A percentile compares a stretch with the other conserved stretches of the same genome.
phyloP scores from a whole-genome alignment of 2,329 filamentous ascomycete species.

The Trichoderma breve region DNA sequence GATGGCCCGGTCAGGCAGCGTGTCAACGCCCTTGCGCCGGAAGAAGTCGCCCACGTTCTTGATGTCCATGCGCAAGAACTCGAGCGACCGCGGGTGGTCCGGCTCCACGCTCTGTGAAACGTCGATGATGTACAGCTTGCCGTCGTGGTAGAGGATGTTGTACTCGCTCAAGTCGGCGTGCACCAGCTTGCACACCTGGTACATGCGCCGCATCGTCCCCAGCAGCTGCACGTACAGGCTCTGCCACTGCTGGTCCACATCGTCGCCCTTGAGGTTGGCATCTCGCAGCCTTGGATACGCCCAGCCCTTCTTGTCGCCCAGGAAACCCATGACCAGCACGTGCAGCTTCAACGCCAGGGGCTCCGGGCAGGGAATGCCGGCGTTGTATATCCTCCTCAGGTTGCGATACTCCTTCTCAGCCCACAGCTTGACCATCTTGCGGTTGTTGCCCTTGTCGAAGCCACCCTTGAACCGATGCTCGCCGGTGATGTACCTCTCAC shows the following conservation, averaged over 20 bases:
- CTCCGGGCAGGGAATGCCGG: slow-evolving; percentile 87
- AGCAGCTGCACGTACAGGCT: slow-evolving; percentile 79
- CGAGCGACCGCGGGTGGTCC: slow-evolving; percentile 86
- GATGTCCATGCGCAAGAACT: slow-evolving; percentile 97
- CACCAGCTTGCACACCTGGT: slow-evolving; percentile 86
- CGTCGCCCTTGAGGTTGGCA: slow-evolving; percentile 68
- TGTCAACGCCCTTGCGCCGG: slow-evolving; percentile 77
- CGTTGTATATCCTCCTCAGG: slow-evolving; percentile 75
- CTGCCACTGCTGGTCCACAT: slow-evolving; percentile 70
- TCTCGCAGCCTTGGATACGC: slow-evolving; percentile 88
- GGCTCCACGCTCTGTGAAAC: slow-evolving; percentile 97
- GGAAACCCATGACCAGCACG: slow-evolving; percentile 90
- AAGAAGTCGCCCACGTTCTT: slow-evolving; percentile 97
- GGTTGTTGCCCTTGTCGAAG: slow-evolving; percentile 91
- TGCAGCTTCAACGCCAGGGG: slow-evolving; percentile 88
- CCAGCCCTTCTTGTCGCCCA: slow-evolving; percentile 83
- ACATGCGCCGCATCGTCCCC: slow-evolving; percentile 87
- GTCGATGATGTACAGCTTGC: slow-evolving; percentile 88
- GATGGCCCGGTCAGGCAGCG: slow-evolving; percentile 71
- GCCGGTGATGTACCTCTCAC: slow-evolving; percentile 91
- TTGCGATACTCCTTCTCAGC: slow-evolving; percentile 98
- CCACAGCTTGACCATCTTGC: slow-evolving; percentile 98
- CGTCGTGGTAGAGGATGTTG: slow-evolving; percentile 87
- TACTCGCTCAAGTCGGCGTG: slow-evolving; percentile 98
- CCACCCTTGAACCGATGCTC: slow-evolving; percentile 89